Evolutionary conservation across 2,329 filamentous ascomycete species (phyloP).

Genomic region (Penicillium italicum): DNA sequence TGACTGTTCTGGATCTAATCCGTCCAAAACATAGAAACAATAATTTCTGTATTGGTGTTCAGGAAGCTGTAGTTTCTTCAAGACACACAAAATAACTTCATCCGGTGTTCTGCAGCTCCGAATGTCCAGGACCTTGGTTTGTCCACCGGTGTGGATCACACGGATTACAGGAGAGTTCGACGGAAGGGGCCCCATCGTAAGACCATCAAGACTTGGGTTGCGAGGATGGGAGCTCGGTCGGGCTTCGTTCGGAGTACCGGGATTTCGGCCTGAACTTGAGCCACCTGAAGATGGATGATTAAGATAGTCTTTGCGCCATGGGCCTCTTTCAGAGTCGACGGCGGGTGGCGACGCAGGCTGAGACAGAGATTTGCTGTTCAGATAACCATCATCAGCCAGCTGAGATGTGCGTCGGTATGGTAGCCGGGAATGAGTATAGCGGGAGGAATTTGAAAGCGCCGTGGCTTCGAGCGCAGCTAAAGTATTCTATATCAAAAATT

Average conservation of each 20-base stretch:
- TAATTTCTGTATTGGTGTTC: constrained; percentile 93
- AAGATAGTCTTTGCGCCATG: constrained; percentile 54
- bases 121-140: constrained; percentile 91
- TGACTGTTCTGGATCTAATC: constrained; percentile 74
- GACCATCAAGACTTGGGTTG: constrained; percentile 78
- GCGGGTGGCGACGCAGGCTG: constrained; percentile 69
- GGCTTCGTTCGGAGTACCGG: constrained; percentile 62
- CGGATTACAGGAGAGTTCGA: constrained; percentile 84
- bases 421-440: constrained; percentile 56
- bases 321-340: constrained; percentile 35
- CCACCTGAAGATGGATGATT: constrained; percentile 53
- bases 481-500: constrained; percentile 62
- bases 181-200: constrained; percentile 80
- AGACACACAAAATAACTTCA: constrained; percentile 83
- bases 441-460: constrained; percentile 61
- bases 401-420: constrained; percentile 61
- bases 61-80: constrained; percentile 81
- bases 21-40: constrained; percentile 91
- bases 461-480: constrained; percentile 71
- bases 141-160: constrained; percentile 86
- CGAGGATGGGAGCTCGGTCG: constrained; percentile 69
- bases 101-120: constrained; percentile 87
- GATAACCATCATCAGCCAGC: constrained; percentile 43
- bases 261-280: constrained; percentile 53
- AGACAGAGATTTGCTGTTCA: constrained; percentile 56